Percentiles rank a stretch among this genome's conserved stretches.
Evolutionary conservation across 2,329 filamentous ascomycete species (phyloP).

Genomic region (Balansia obtecta): DNA sequence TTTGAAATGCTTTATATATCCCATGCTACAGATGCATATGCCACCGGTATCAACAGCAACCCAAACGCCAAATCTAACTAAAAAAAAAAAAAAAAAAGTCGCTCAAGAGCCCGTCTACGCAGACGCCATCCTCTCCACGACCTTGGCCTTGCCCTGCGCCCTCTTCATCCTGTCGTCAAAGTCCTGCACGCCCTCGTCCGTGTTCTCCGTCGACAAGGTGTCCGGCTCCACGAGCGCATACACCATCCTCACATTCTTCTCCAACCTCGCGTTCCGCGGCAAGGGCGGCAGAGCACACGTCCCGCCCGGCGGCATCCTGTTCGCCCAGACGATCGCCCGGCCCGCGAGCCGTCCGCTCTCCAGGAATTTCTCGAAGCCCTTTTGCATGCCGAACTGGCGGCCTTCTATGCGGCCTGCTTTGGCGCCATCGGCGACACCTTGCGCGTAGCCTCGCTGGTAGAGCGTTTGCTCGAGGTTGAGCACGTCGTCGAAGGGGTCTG

Average conservation of each 20-base stretch:
- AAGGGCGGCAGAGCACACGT: conserved; percentile 27
- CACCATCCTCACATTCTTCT: conserved; percentile 64
- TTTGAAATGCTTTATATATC: too few relatives aligned
- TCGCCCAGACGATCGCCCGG: conserved; percentile 71
- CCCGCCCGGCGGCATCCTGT: conserved; percentile 37
- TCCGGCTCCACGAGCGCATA: conserved; percentile 68
- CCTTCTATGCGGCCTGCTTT: conserved; percentile 76
- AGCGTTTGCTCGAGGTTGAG: conserved; percentile 54
- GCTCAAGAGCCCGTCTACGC: too few relatives aligned
- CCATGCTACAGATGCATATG: not conserved
- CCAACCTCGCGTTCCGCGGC: conserved; percentile 50
- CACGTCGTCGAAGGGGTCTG: conserved; percentile 43
- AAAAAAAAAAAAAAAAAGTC: too few relatives aligned
- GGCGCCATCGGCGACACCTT: conserved; percentile 64
- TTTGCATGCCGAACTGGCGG: conserved; percentile 78
- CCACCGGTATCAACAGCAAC: not conserved
- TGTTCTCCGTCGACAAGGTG: conserved; percentile 68
- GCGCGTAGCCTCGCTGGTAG: conserved; percentile 69
- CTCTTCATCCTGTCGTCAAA: conserved; percentile 82
- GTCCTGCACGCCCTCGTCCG: conserved; percentile 78
- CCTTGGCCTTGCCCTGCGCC: conserved; percentile 70
- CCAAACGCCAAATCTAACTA: not conserved
- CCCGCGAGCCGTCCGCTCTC: conserved; percentile 70
- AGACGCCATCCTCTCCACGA: conserved; percentile 72
- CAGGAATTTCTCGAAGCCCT: conserved; percentile 85